phyloP scores from a whole-genome alignment of 169 alveolate genomes.

The Neospora caninum region DNA sequence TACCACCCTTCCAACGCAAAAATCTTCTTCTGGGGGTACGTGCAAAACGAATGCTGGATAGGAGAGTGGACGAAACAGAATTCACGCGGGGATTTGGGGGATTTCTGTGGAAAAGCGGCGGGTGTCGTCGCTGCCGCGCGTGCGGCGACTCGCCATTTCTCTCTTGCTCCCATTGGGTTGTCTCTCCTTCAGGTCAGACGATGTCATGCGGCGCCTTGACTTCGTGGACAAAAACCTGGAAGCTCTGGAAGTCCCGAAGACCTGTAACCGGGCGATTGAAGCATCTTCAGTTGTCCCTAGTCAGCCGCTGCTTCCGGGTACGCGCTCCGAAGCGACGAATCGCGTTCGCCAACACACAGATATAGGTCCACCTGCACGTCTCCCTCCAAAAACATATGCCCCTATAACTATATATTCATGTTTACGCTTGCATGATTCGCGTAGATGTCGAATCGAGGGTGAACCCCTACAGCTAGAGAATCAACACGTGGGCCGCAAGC shows the following conservation, averaged over 20 bases:
- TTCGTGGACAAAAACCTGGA: slow-evolving; percentile 33
- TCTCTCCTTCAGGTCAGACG: slow-evolving; percentile 71
- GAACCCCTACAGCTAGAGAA: no score
- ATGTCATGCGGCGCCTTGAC: slow-evolving; percentile 42
- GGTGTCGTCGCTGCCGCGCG: no score
- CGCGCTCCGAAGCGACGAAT: no score
- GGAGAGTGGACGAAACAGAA: background rate
- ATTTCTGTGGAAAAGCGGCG: no score
- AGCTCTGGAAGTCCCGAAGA: background rate
- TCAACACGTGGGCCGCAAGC: no score
- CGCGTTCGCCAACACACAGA: no score
- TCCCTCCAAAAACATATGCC: no score
- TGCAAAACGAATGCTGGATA: background rate
- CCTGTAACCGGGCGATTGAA: slow-evolving; percentile 6
- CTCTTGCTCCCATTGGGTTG: background rate
- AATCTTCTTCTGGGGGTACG: slow-evolving; percentile 78
- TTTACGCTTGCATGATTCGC: background rate
- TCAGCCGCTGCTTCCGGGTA: slow-evolving; percentile 28
- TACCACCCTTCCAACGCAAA: slow-evolving; percentile 85
- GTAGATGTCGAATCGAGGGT: no score
- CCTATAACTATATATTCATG: background rate
- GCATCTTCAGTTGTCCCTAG: background rate
- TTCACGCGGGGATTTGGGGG: background rate
- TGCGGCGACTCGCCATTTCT: no score
- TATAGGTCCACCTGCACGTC: no score